Evolutionary conservation across 73 alveolate genomes (phyloP).

Genomic region (Effrenium voratum): DNA sequence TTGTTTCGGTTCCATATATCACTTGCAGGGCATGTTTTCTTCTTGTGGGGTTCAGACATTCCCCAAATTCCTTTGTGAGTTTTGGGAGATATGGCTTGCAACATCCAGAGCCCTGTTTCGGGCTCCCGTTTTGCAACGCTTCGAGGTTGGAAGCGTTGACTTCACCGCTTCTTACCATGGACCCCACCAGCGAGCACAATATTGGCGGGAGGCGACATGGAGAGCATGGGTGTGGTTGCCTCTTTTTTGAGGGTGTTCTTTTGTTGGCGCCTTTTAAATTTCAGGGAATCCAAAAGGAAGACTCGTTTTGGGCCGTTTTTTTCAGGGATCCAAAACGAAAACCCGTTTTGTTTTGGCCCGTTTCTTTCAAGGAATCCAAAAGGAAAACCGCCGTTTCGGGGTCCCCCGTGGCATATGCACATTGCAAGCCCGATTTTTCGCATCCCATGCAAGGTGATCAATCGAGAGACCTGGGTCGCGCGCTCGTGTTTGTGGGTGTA

Average conservation of each 20-base stretch:
- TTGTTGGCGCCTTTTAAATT: background rate
- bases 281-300: background rate
- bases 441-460: background rate
- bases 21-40: no score
- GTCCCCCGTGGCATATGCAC: background rate
- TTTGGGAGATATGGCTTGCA: no score
- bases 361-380: background rate
- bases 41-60: no score
- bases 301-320: background rate
- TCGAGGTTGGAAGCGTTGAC: slow-evolving; percentile 16
- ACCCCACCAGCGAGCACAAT: background rate
- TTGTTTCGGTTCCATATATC: no score
- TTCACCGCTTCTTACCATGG: slow-evolving; percentile 4
- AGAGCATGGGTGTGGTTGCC: background rate
- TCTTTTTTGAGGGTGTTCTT: background rate
- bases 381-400: background rate
- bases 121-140: no score
- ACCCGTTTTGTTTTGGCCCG: background rate
- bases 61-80: no score
- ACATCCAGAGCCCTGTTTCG: no score
- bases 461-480: slow-evolving; percentile 2
- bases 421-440: background rate
- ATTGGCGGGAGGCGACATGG: slow-evolving; percentile 6
- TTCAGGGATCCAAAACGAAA: background rate
- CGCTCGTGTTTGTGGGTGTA: background rate